Base-by-base conservation (phyloP, 2,329 filamentous ascomycete species). In the Aspergillus ochraceus region DNA sequence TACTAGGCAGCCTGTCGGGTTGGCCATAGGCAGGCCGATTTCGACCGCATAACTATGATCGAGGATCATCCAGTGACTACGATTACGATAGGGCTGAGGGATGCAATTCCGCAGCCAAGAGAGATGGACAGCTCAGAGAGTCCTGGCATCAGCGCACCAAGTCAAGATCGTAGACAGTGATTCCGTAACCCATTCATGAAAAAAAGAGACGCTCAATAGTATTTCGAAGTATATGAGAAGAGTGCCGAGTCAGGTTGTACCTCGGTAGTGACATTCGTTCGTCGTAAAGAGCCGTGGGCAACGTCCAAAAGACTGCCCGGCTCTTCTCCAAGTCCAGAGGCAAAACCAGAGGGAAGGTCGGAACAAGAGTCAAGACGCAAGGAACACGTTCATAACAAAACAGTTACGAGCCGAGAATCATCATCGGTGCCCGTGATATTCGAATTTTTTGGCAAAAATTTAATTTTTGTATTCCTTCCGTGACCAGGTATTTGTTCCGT, bases 401-500 rank as follows among this genome's bases (percentile, higher is more conserved):
- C 30, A 20, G 36, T 26, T 45, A 52, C 32, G 46, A 46, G 36
- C 30, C 22, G 49, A 55, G 52, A 55, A 46, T 24, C 46, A 30
- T 42, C 45, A 52, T 47, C 50, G 24, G 47, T 22, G 51, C 30
- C 36, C 52, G 36, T 45, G 24, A 22, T 32, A 52, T 51, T 55
- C 52, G 32, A 55, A 30, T 29, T 22, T 53, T 39, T 50, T 46
- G 26, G 29, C 45, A 63, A 52, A 57, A 30, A 51, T 42, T 51
- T 63, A 62, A 64, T 59, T 68, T 68, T 68, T 66, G 59, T 67
- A 67, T 68, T 68, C 63, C 66, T 69, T 68, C 65, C 66, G 62
- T 67, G 63, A 68, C 66, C 64, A 69, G 66, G 66, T 69, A 68
- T 68, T 67, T 64, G 67, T 68, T 70, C 66, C 68, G 64, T 70